Evolutionary conservation across 768 basidiomycete species (phyloP).

Genomic region (Rhodocollybia butyracea): DNA sequence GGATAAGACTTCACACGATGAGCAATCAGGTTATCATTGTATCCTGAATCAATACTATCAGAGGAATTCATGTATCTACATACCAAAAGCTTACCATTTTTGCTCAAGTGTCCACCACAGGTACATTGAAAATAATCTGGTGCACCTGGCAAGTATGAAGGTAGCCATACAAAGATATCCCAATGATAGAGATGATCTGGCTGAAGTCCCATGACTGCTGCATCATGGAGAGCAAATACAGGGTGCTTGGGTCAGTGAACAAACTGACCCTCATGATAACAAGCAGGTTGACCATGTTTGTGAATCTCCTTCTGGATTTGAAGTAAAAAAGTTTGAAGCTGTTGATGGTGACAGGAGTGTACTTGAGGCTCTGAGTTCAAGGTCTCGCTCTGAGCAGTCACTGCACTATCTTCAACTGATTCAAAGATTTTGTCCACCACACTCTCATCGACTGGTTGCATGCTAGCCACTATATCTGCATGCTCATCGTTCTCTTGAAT

Average conservation of each 20-base stretch:
- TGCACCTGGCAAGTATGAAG: slow-evolving; percentile 10
- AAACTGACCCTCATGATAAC: slow-evolving; percentile 5
- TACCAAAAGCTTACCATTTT: slow-evolving; percentile 6
- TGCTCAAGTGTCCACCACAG: slow-evolving; percentile 7
- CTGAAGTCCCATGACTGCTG: slow-evolving; percentile 4
- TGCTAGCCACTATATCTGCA: not conserved
- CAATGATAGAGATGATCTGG: slow-evolving; percentile 6
- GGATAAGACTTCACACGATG: slow-evolving; percentile 5
- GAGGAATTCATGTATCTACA: not conserved
- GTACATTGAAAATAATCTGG: slow-evolving; percentile 11
- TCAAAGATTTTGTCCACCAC: not conserved
- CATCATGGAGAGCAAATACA: slow-evolving; percentile 8
- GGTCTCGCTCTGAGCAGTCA: not conserved
- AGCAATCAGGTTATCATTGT: slow-evolving; percentile 13
- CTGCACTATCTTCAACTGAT: not conserved
- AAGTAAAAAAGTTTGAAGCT: slow-evolving; percentile 2
- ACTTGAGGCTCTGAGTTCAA: not conserved
- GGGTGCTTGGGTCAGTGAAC: slow-evolving; percentile 11
- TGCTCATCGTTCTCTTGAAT: not conserved
- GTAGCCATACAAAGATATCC: slow-evolving; percentile 15
- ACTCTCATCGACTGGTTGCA: not conserved
- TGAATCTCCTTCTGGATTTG: slow-evolving; percentile 6
- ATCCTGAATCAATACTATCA: slow-evolving; percentile 1
- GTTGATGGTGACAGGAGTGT: not conserved
- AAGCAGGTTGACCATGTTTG: slow-evolving; percentile 3